Evolutionary conservation across 139 green algal genomes (phyloP).

Genomic region (Chlamydomonas urium): DNA sequence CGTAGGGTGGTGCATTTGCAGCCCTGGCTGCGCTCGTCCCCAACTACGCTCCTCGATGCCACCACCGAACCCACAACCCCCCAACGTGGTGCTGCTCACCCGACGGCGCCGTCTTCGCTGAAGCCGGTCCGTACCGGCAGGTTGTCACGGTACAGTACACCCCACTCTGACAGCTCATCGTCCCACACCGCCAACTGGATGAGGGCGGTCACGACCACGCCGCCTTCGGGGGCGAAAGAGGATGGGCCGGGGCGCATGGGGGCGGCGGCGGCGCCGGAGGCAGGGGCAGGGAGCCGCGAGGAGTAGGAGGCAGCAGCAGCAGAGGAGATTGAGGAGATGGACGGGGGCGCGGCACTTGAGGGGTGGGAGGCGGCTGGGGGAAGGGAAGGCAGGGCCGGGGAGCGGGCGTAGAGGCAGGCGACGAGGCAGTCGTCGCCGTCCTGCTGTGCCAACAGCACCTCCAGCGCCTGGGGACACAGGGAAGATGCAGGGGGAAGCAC

Average conservation of each 20-base stretch:
- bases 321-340: too few species aligned
- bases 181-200: conserved; percentile 8
- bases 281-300: too few species aligned
- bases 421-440: conserved; percentile 3
- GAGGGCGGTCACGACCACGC: not conserved
- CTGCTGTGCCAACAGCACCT: not conserved
- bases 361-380: not conserved
- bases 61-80: not conserved
- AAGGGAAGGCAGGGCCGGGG: not conserved
- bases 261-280: too few species aligned
- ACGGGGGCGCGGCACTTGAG: not conserved
- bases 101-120: not conserved
- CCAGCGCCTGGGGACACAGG: conserved; percentile 9
- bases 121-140: conserved; percentile 8
- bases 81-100: not conserved
- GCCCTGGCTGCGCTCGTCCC: not conserved
- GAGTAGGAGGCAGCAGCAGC: too few species aligned
- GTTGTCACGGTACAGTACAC: not conserved
- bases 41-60: not conserved
- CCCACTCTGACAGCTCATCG: conserved; percentile 10
- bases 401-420: not conserved
- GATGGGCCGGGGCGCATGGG: not conserved
- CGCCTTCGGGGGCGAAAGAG: not conserved
- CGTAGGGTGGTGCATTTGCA: not conserved
- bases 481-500: too few species aligned